Base-by-base conservation (phyloP, 2,329 filamentous ascomycete species). In the Exophiala mesophila region DNA sequence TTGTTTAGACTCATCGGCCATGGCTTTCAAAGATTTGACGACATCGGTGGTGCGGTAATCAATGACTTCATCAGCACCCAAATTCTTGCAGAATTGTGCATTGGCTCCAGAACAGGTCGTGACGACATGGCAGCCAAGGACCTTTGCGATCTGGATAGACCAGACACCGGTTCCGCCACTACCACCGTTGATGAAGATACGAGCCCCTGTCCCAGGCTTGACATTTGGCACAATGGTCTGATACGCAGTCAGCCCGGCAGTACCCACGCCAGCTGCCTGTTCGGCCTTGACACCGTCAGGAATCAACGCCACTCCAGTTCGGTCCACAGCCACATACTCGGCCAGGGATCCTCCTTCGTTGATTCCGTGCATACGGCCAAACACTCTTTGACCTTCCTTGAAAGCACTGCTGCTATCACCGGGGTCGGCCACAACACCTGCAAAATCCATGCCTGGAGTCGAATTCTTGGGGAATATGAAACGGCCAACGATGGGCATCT, bases 51-150 rank as follows among this genome's bases (percentile, higher is more conserved):
- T 60, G 13, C 69, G 73, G 57, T 83, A 83, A 54, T 83, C 76
- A 34, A 83, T 67, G 20, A 82, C 71, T 45, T 78, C 74, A 51
- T 83, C 78, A 5, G 81, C 81, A 1, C 81, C 81, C 1, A 85
- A 60, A 2, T 63, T 61, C 46, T 70, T 70, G 55, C 76, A 79
- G 2, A 83, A 58, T 32, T 75, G 70, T 0, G 71, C 64, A 57
- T 83, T 85, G 4, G 59, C 58, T 0, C 64, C 68, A 7, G 78
- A 83, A 55, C 80, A 84, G 3, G 70, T 72, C 2, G 69, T 68
- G 2, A 73, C 76, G 21, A 85, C 80, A 47, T 73, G 64, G 51
- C 74, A 80, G 0, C 78, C 79, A 3, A 77, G 55, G 0, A 66
- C 64, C 57, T 82, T 83, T 6, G 79, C 80, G 32, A 83, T 72